Evolutionary conservation across 768 basidiomycete species (phyloP).

Genomic region (Pleurotus sapidus): DNA sequence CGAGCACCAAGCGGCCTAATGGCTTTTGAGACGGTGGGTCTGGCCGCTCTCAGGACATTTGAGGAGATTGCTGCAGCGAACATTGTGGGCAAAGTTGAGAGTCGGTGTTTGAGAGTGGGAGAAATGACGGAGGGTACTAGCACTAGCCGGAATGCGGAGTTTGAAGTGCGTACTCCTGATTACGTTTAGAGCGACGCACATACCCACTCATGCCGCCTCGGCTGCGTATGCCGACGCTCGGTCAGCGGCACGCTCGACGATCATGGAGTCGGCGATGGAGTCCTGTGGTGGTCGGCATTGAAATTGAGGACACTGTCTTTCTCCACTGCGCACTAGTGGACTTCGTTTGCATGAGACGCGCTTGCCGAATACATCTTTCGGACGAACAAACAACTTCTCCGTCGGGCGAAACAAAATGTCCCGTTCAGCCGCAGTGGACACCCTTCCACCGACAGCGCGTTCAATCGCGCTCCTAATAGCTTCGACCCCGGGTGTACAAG

Average conservation of each 20-base stretch:
- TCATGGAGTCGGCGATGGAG: no score
- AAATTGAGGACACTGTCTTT: no score
- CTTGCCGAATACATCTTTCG: conserved; percentile 1
- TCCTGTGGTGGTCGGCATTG: no score
- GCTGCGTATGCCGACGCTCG: background rate
- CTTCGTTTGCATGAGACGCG: background rate
- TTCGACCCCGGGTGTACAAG: conserved; percentile 80
- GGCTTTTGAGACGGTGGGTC: conserved; percentile 36
- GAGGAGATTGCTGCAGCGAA: conserved; percentile 62
- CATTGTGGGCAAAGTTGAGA: conserved; percentile 51
- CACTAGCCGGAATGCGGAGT: conserved; percentile 9
- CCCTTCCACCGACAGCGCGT: conserved; percentile 81
- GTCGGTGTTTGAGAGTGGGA: conserved; percentile 12
- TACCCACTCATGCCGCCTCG: background rate
- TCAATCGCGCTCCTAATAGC: conserved; percentile 82
- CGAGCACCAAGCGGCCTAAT: conserved; percentile 56
- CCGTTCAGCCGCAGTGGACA: conserved; percentile 54
- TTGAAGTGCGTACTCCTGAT: conserved; percentile 4
- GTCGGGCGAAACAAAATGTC: conserved; percentile 8
- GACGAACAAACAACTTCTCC: conserved; percentile 14
- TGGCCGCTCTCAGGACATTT: conserved; percentile 44
- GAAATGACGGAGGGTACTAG: conserved; percentile 8
- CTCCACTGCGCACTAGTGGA: no score
- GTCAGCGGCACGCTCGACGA: no score
- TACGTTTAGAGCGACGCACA: background rate